Evolutionary conservation across 495 filamentous ascomycete genomes (phyloP).

Genomic region (Saxophila tyrrhenica): DNA sequence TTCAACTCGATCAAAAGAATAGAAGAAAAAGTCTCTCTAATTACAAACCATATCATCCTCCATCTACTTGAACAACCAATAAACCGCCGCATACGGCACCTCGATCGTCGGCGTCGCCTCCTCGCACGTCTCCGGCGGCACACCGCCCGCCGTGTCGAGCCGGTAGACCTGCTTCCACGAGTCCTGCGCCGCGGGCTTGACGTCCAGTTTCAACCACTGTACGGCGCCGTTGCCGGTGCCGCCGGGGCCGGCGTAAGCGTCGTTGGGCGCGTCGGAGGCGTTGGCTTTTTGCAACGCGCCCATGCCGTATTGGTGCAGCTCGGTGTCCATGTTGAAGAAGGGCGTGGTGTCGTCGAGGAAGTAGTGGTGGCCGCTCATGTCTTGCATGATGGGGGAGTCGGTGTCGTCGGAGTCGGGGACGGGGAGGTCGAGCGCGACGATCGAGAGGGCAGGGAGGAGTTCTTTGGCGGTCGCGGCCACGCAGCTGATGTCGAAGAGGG

Average conservation of each 20-base stretch:
- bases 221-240: conserved; percentile 53
- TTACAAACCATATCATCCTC: not conserved
- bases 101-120: conserved; percentile 51
- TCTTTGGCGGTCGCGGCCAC: conserved; percentile 54
- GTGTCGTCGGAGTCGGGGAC: conserved; percentile 25
- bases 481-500: conserved; percentile 82
- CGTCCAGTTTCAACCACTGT: conserved; percentile 50
- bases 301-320: conserved; percentile 40
- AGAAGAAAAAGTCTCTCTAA: not conserved
- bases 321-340: conserved; percentile 66
- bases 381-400: conserved; percentile 41
- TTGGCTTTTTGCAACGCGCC: conserved; percentile 46
- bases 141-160: conserved; percentile 75
- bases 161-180: conserved; percentile 69
- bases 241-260: conserved; percentile 38
- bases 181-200: conserved; percentile 29
- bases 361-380: conserved; percentile 71
- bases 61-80: conserved; percentile 29
- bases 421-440: conserved; percentile 45
- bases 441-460: conserved; percentile 45
- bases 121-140: conserved; percentile 61
- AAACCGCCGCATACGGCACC: conserved; percentile 76
- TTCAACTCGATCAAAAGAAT: not conserved
- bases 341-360: conserved; percentile 53
- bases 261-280: conserved; percentile 44